Base-by-base conservation (phyloP, 2,329 filamentous ascomycete species). In the Botryosphaeria agaves region DNA sequence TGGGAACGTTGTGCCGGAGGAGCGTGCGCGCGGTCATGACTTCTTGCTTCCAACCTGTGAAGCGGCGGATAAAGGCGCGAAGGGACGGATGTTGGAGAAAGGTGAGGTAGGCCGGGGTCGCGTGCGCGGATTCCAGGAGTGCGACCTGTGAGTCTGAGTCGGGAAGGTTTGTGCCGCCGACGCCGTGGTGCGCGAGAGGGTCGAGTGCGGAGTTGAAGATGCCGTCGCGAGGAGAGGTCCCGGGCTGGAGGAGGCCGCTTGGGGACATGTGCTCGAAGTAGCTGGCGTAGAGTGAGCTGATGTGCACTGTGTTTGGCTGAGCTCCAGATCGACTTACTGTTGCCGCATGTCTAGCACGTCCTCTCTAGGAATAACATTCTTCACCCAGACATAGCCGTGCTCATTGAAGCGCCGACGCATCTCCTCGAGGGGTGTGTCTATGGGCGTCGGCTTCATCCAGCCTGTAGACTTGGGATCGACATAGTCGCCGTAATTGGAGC, bases 341-440 rank as follows among this genome's bases (percentile, higher is more conserved):
- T 53, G 44, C 11, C 57, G 44, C 28, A 51, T 50, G 34, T 55
- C 48, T 12, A 59, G 41, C 4, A 62, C 57, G 31, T 56, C 53
- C 28, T 52, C 48, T n/a, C 56, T 45, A 5, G 57, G 56, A 14
- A 61, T 38, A 5, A 61, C 32, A 5, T 48, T 45, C 30, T 59
- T 61, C 19, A 61, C 40, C 34, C 52, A 59, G 16, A 61, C 37
- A 36, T 60, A 61, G 16, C 56, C 55, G 30, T 59, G 56, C 9
- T 43, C 37, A 14, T 48, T 31, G 20, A 53, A 52, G 5, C 52
- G 52, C 21, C 43, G 40, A 16, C 53, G 49, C 37, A 61, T 48
- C 28, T 58, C 49, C 19, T 50, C 42, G 6, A 56, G 33, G 3
- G 55, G 48, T 14, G 55, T 52, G 34, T 46, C 39, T n/a, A 42